Base-by-base conservation (phyloP, 495 filamentous ascomycete genomes). In the Penicillium nucicola region DNA sequence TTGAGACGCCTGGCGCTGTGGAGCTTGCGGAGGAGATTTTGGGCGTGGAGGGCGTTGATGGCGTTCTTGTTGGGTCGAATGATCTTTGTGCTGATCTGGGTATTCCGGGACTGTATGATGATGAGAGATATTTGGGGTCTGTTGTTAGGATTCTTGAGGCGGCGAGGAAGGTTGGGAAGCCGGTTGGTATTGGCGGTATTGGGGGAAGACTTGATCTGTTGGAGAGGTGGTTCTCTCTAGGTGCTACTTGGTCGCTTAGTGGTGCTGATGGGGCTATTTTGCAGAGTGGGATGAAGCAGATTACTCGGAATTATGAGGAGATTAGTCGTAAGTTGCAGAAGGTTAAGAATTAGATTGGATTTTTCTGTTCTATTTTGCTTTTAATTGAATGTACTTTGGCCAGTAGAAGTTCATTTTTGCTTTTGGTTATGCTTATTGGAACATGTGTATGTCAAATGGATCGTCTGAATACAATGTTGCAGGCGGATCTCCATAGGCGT, bases 181-280 rank as follows among this genome's bases (percentile, higher is more conserved):
- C 58, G 0, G 34, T 69, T 44, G 66, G 66, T 11, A 47, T 69
- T 41, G 66, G 58, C 13, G 66, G 66, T 15, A 61, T 69, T 50
- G 56, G 57, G 2, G 56, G 52, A 0, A 42, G 63, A 12, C 40
- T 62, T 20, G 63, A 69, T 52, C 43, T 66, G 11, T 25, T 69
- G 23, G 64, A 65, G 58, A 53, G 45, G 43, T 66, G 62, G 62
- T 68, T 68, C 51, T 44, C 44, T 2, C 31, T 68, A 49, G 62
- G 65, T 12, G 65, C 62, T 11, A 64, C 53, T 11, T 68, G 65
- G 65, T 66, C 57, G 11, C 42, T 68, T 19, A 64, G 65, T 35
- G 62, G 53, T 3, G 34, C 39, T 6, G 65, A 68, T 51, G 58
- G 42, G 9, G 55, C 57, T 3, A 61, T 67, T 15, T 36, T 67